Conservation (phyloP, 345 rosid species). For the Syzygium aromaticum region DNA sequence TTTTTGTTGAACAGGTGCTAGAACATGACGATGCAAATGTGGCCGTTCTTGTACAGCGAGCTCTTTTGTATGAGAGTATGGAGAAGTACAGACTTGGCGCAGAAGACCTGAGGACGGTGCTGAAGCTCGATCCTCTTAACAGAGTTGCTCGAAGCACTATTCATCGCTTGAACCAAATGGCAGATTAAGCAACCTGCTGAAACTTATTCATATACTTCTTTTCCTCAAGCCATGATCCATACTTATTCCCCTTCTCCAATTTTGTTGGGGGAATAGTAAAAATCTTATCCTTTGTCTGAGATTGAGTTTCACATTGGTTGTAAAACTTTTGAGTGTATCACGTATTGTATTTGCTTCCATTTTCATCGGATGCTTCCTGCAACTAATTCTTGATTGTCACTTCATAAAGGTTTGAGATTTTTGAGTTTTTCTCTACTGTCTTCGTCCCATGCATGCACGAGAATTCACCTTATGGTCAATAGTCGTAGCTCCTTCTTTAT, state of each 20-base stretch:
- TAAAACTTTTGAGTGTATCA: not conserved
- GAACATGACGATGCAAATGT: slow-evolving; percentile 64
- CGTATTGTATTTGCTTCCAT: not conserved
- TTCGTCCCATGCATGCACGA: not conserved
- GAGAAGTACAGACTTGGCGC: slow-evolving; percentile 97
- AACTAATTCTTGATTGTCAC: not conserved
- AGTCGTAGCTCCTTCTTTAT: not conserved
- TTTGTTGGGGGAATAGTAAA: not conserved
- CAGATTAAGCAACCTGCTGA: slow-evolving; percentile 19
- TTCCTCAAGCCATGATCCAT: not conserved
- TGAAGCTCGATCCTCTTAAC: slow-evolving; percentile 81
- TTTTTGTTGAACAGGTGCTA: slow-evolving; percentile 46
- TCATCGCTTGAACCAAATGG: slow-evolving; percentile 87
- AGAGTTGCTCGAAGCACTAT: slow-evolving; percentile 93
- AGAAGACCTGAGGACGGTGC: slow-evolving; percentile 85
- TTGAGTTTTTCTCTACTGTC: not conserved
- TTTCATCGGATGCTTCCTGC: not conserved
- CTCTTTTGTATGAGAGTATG: slow-evolving; percentile 95
- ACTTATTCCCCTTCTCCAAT: not conserved
- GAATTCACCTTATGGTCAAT: not conserved
- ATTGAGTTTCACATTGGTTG: not conserved
- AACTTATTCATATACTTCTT: not conserved
- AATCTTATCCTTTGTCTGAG: not conserved
- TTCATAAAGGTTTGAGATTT: not conserved
- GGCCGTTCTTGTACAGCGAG: slow-evolving; percentile 74